Conservation (phyloP, 1,139 yeast genomes). For the Hansenula anomala region DNA sequence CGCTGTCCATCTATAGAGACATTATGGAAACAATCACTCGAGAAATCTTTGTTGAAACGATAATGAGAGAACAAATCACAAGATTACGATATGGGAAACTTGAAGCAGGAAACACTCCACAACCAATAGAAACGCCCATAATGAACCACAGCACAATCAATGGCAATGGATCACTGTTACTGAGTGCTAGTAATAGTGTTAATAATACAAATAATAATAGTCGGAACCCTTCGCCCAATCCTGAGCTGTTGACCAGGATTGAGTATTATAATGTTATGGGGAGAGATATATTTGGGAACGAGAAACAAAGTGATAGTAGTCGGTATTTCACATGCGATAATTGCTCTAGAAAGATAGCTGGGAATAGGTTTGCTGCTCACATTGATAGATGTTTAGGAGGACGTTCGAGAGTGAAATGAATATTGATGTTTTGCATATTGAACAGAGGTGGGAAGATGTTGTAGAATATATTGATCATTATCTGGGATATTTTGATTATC, state of each 20-base stretch:
- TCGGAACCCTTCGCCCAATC: constrained; percentile 16
- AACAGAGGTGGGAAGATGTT: too few species aligned
- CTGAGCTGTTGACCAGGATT: constrained; percentile 17
- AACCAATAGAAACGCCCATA: too few species aligned
- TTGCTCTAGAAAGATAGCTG: constrained; percentile 84
- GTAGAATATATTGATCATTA: too few species aligned
- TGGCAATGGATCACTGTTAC: too few species aligned
- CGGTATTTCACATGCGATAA: constrained; percentile 72
- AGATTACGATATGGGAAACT: constrained; percentile 27
- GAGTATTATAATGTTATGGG: constrained; percentile 28
- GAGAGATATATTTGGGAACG: constrained; percentile 46
- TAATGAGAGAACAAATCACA: constrained; percentile 34
- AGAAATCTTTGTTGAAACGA: constrained; percentile 35
- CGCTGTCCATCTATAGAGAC: constrained; percentile 29
- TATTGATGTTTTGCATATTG: too few species aligned
- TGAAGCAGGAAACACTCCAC: constrained; percentile 9
- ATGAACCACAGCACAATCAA: too few species aligned
- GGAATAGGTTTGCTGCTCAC: constrained; percentile 89
- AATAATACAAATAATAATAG: constrained; percentile 17
- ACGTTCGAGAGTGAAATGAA: constrained; percentile 35
- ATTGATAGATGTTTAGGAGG: constrained; percentile 82
- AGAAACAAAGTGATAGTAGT: constrained; percentile 34
- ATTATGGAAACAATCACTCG: constrained; percentile 37
- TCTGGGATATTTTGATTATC: too few species aligned
- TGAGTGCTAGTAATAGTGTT: constrained; percentile 23